Evolutionary conservation across 2,329 filamentous ascomycete genomes (phyloP).

Genomic region (Hypocrella siamensis): DNA sequence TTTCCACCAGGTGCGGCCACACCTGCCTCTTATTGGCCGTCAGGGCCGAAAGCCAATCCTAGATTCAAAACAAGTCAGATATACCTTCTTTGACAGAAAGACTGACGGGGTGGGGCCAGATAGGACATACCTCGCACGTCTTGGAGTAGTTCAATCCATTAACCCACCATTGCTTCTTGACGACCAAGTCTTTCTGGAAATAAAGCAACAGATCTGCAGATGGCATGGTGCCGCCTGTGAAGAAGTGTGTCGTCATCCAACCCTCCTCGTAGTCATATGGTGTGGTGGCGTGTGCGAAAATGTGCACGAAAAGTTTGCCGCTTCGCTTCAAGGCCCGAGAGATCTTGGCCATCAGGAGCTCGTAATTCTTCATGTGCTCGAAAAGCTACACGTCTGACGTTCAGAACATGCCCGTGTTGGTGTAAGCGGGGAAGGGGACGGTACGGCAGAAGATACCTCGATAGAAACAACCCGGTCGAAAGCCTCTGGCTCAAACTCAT

Average conservation of each 20-base stretch:
- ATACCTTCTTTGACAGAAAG: too few species aligned
- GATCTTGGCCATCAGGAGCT: constrained; percentile 49
- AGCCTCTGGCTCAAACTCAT: constrained; percentile 40
- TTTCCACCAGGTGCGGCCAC: constrained; percentile 48
- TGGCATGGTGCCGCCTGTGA: constrained; percentile 59
- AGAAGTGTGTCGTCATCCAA: constrained; percentile 63
- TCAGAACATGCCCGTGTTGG: too few species aligned
- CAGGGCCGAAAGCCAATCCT: constrained; percentile 50
- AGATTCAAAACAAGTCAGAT: too few species aligned
- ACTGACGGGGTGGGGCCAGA: too few species aligned
- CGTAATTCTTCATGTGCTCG: constrained; percentile 66
- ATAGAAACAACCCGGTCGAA: constrained; percentile 55
- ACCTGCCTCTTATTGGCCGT: constrained; percentile 39
- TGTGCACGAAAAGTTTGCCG: constrained; percentile 55
- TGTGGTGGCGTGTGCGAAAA: constrained; percentile 47
- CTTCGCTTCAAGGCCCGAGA: constrained; percentile 39
- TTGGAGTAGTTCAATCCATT: constrained; percentile 52
- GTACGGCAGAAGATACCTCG: constrained; percentile 30
- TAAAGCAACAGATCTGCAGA: constrained; percentile 49
- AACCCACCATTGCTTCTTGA: constrained; percentile 56
- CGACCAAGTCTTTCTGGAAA: constrained; percentile 45
- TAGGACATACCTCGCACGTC: constrained; percentile 44
- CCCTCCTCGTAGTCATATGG: constrained; percentile 57
- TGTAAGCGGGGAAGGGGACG: too few species aligned
- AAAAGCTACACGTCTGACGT: too few species aligned